Evolutionary conservation across 2,329 filamentous ascomycete genomes (phyloP).

Genomic region (Epichloe scottii): DNA sequence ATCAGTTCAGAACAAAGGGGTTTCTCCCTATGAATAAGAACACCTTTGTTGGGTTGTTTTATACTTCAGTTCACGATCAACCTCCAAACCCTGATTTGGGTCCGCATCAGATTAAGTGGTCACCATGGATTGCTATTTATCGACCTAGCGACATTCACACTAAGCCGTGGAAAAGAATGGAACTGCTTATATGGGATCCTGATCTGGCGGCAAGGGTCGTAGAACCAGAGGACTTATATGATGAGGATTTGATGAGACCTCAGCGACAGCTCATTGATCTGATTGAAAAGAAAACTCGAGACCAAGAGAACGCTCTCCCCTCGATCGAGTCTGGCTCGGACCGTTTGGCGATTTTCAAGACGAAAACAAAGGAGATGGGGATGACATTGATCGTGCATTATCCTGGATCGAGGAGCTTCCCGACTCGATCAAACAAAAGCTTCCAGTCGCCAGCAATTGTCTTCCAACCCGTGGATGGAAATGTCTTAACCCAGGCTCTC

Average conservation of each 20-base stretch:
- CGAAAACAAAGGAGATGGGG: constrained; percentile 12
- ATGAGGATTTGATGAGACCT: constrained; percentile 28
- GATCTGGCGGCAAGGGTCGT: constrained; percentile 16
- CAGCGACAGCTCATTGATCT: constrained; percentile 32
- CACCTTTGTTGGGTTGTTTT: constrained; percentile 32
- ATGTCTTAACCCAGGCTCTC: constrained; percentile 12
- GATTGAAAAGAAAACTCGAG: constrained; percentile 18
- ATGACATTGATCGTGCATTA: constrained; percentile 31
- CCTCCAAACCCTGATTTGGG: background rate
- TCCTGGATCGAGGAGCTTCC: constrained; percentile 22
- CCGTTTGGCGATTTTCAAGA: constrained; percentile 14
- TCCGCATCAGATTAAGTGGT: background rate
- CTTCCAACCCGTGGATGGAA: constrained; percentile 27
- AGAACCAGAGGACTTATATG: constrained; percentile 8
- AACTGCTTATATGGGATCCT: constrained; percentile 44
- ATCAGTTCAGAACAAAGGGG: background rate
- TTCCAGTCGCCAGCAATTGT: constrained; percentile 21
- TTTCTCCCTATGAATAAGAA: constrained; percentile 3
- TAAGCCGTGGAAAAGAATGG: constrained; percentile 21
- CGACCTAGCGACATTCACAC: constrained; percentile 29
- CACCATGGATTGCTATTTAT: constrained; percentile 38
- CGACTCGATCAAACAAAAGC: constrained; percentile 16
- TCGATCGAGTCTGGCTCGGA: constrained; percentile 35
- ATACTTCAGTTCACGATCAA: constrained; percentile 16
- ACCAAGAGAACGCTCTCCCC: constrained; percentile 18